phyloP scores from a whole-genome alignment of 352 stramenopile genomes.

The Halophytophthora batemanensis region DNA sequence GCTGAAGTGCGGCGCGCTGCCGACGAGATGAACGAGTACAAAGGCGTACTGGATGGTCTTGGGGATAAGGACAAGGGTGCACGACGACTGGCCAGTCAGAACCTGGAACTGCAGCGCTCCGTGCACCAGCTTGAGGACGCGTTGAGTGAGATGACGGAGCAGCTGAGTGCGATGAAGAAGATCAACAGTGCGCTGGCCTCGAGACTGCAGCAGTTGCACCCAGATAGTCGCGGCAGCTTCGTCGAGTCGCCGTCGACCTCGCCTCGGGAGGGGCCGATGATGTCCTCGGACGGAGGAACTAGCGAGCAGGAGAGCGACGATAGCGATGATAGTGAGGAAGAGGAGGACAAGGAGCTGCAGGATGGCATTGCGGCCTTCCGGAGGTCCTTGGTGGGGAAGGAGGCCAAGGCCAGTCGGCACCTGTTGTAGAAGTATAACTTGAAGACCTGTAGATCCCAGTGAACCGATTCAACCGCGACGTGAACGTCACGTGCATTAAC shows the following conservation, averaged over 20 bases:
- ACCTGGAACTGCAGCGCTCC: slow-evolving; percentile 62
- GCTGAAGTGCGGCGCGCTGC: slow-evolving; percentile 49
- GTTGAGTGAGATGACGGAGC: slow-evolving; percentile 63
- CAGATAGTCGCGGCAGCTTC: slow-evolving; percentile 48
- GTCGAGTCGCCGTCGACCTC: slow-evolving; percentile 43
- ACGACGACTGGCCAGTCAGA: slow-evolving; percentile 59
- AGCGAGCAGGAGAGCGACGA: too few species aligned
- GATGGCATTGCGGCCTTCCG: slow-evolving; percentile 40
- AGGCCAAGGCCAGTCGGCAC: too few species aligned
- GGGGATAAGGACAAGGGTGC: slow-evolving; percentile 68
- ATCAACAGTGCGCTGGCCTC: slow-evolving; percentile 74
- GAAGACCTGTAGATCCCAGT: too few species aligned
- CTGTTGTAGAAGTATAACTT: too few species aligned
- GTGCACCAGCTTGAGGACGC: slow-evolving; percentile 76
- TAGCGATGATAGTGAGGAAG: slow-evolving; percentile 41
- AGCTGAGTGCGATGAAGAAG: slow-evolving; percentile 66
- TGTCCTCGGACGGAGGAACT: slow-evolving; percentile 56
- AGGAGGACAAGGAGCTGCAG: slow-evolving; percentile 36
- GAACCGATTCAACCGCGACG: too few species aligned
- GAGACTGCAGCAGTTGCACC: slow-evolving; percentile 55
- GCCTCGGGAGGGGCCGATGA: slow-evolving; percentile 29
- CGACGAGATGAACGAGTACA: slow-evolving; percentile 62
- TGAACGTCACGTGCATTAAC: too few species aligned
- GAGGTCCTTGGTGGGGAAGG: slow-evolving; percentile 22
- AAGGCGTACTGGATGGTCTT: slow-evolving; percentile 46